Conservation (phyloP, 2,329 filamentous ascomycete species). For the Mycosphaerella sp. region DNA sequence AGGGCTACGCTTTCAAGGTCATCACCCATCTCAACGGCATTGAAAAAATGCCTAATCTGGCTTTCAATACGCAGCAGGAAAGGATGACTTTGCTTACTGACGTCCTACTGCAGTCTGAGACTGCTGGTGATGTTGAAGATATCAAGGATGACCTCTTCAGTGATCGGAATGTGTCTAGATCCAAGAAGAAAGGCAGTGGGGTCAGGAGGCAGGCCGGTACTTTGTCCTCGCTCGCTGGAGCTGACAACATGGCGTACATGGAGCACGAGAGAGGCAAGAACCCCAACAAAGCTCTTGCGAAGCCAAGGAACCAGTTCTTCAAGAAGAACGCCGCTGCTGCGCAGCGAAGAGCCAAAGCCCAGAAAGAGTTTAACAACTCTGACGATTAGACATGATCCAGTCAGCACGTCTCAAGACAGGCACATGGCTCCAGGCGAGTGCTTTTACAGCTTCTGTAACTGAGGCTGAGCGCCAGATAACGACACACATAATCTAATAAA, state of each 20-base stretch:
- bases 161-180: slow-evolving; percentile 43
- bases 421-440: background rate
- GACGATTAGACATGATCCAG: background rate
- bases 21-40: slow-evolving; percentile 94
- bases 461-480: too few species aligned
- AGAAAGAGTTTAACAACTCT: slow-evolving; percentile 12
- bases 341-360: slow-evolving; percentile 30
- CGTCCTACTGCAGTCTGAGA: slow-evolving; percentile 81
- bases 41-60: slow-evolving; percentile 72
- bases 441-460: too few species aligned
- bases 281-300: slow-evolving; percentile 43
- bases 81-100: slow-evolving; percentile 81
- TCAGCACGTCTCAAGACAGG: background rate
- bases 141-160: slow-evolving; percentile 63
- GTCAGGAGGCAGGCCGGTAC: slow-evolving; percentile 77
- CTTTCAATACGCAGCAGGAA: slow-evolving; percentile 71
- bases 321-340: slow-evolving; percentile 37
- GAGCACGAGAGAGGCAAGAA: slow-evolving; percentile 40
- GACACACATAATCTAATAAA: too few species aligned
- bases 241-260: slow-evolving; percentile 87
- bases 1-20: slow-evolving; percentile 98
- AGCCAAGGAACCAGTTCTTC: slow-evolving; percentile 42
- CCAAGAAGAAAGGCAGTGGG: slow-evolving; percentile 44
- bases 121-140: slow-evolving; percentile 63
- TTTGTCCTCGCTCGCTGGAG: slow-evolving; percentile 78